Conservation (phyloP, 2,329 filamentous ascomycete species). For the Stachybotrys elegans region DNA sequence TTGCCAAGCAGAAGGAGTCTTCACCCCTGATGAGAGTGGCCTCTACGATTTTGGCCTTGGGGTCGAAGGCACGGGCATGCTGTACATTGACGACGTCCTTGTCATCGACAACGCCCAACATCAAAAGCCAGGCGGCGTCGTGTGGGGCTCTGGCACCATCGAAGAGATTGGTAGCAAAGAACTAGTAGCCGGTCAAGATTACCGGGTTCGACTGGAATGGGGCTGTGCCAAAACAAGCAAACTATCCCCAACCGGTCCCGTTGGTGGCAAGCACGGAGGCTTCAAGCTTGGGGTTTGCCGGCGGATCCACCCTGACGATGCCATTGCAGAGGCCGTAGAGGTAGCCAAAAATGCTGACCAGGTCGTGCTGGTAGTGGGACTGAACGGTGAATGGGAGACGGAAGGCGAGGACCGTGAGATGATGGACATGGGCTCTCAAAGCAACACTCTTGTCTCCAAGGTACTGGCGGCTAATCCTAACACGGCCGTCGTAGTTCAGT, state of each 20-base stretch:
- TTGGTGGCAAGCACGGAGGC: constrained; percentile 11
- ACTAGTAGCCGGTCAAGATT: constrained; percentile 9
- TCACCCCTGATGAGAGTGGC: constrained; percentile 14
- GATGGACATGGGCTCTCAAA: constrained; percentile 54
- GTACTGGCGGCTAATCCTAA: constrained; percentile 51
- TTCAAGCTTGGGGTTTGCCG: neutral
- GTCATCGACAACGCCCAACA: constrained; percentile 22
- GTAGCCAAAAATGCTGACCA: constrained; percentile 50
- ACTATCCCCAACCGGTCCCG: constrained; percentile 7
- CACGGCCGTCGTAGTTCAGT: constrained; percentile 54
- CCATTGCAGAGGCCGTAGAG: constrained; percentile 8
- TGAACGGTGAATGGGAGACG: constrained; percentile 36
- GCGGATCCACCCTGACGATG: constrained; percentile 5
- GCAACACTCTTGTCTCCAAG: constrained; percentile 51
- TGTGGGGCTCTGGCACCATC: constrained; percentile 27
- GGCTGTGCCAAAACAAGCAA: constrained; percentile 8
- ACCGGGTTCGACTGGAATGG: constrained; percentile 10
- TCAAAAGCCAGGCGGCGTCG: constrained; percentile 25
- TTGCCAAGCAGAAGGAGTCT: constrained; percentile 15
- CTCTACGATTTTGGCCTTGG: constrained; percentile 26
- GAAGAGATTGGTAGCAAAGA: constrained; percentile 19
- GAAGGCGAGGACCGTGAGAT: constrained; percentile 64
- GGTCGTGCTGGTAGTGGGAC: constrained; percentile 46
- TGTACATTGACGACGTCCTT: constrained; percentile 25
- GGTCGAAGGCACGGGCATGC: constrained; percentile 24